A percentile compares a stretch with the other conserved stretches of the same genome.
Evolutionary conservation across 192 early-diverging fungal genomes (phyloP).

Genomic region (Coemansia sp.): DNA sequence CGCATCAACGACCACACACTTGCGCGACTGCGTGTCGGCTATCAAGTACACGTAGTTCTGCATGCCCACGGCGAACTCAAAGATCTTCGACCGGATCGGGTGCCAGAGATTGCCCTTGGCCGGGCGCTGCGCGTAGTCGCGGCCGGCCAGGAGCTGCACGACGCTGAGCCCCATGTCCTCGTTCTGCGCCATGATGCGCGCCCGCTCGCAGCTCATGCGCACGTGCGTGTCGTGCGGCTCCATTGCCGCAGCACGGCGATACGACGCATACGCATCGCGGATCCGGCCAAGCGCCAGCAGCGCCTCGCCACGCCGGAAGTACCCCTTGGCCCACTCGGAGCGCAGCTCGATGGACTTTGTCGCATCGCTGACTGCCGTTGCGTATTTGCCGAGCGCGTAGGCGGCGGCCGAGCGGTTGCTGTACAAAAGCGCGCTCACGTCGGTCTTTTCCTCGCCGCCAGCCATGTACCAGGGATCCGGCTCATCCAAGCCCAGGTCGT

Average conservation of each 20-base stretch:
- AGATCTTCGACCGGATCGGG: constrained; percentile 76
- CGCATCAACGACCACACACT: constrained; percentile 85
- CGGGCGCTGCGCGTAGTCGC: constrained; percentile 67
- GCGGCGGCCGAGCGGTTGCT: constrained; percentile 50
- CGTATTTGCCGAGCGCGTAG: constrained; percentile 43
- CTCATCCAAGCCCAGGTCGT: not conserved
- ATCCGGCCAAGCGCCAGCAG: constrained; percentile 53
- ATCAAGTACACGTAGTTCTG: constrained; percentile 85
- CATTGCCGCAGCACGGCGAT: constrained; percentile 50
- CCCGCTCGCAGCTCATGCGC: constrained; percentile 56
- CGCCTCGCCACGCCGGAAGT: constrained; percentile 66
- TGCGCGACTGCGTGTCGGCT: constrained; percentile 64
- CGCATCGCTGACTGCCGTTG: constrained; percentile 43
- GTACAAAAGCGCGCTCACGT: constrained; percentile 42
- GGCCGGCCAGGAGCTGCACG: constrained; percentile 68
- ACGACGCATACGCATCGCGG: constrained; percentile 56
- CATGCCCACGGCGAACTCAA: constrained; percentile 79
- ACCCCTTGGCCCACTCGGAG: constrained; percentile 58
- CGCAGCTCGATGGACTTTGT: constrained; percentile 26
- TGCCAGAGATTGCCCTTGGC: constrained; percentile 42
- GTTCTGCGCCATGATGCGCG: constrained; percentile 62
- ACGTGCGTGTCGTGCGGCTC: constrained; percentile 58
- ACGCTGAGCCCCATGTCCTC: constrained; percentile 62
- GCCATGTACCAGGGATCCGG: constrained; percentile 30
- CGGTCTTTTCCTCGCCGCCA: constrained; percentile 35